Evolutionary conservation across 2,329 filamentous ascomycete genomes (phyloP).

Genomic region (Botrytis squamosa): DNA sequence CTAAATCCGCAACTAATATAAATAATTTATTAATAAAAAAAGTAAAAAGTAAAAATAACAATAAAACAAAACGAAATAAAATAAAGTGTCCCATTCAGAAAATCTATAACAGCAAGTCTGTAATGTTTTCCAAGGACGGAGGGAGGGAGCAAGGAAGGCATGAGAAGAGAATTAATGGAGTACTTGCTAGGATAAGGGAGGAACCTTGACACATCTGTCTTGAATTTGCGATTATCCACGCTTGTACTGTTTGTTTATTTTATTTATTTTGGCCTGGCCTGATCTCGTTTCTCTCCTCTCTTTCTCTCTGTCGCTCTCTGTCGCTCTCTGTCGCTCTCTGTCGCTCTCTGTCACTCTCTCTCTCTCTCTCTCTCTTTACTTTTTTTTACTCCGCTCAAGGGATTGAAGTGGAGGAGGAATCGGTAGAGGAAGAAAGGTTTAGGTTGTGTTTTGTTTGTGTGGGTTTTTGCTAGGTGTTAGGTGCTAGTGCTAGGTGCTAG

Average conservation of each 20-base stretch:
- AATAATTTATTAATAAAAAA: not conserved
- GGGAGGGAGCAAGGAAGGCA: slow-evolving; percentile 1
- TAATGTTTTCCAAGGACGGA: not conserved
- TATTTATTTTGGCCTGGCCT: not conserved
- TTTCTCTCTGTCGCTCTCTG: too few species aligned
- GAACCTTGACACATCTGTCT: slow-evolving; percentile 17
- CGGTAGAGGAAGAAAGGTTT: not conserved
- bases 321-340: too few species aligned
- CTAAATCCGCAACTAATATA: slow-evolving; percentile 1
- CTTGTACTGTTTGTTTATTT: not conserved
- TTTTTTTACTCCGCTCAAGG: not conserved
- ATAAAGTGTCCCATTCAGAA: not conserved
- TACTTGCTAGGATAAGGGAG: not conserved
- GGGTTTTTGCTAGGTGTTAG: not conserved
- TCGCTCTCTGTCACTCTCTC: too few species aligned
- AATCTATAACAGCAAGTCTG: not conserved
- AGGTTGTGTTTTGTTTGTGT: not conserved
- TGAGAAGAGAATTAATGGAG: slow-evolving; percentile 12
- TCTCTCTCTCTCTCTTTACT: not conserved
- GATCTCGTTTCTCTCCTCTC: not conserved
- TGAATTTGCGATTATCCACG: slow-evolving; percentile 7
- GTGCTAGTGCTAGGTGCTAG: too few species aligned
- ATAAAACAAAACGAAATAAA: not conserved
- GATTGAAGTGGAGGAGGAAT: not conserved
- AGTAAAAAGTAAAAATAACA: not conserved